These are phyloP conservation scores for Fusarium sulawesiense DNA, from an alignment of 2,329 filamentous ascomycete species.

Conservation along the genomic window DNA sequence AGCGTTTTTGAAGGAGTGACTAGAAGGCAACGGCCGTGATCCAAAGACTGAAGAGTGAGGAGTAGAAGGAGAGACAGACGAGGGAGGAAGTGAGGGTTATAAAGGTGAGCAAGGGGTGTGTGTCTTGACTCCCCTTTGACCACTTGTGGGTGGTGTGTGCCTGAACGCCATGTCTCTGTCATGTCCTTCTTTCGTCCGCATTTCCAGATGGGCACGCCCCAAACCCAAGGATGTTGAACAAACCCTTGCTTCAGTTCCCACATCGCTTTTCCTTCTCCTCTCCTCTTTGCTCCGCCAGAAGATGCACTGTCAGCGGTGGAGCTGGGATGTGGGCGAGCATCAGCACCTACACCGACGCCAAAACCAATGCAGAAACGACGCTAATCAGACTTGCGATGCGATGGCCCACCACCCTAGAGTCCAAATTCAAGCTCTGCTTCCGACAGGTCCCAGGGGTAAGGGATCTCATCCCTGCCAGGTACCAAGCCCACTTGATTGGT, in stretches of 20 bases:
- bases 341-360: conserved; percentile 36
- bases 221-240: conserved; percentile 14
- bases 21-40: conserved; percentile 43
- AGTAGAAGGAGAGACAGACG: conserved; percentile 15
- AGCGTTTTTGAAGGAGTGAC: conserved; percentile 45
- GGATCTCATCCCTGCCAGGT: conserved; percentile 41
- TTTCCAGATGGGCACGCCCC: conserved; percentile 28
- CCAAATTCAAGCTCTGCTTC: conserved; percentile 37
- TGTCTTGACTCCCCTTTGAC: conserved; percentile 27
- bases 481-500: conserved; percentile 39
- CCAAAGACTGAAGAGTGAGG: conserved; percentile 30
- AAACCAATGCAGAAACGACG: conserved; percentile 31
- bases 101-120: conserved; percentile 46
- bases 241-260: conserved; percentile 29
- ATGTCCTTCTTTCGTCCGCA: conserved; percentile 18
- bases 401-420: conserved; percentile 34
- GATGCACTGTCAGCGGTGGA: conserved; percentile 24
- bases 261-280: conserved; percentile 12
- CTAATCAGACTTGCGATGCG: conserved; percentile 11
- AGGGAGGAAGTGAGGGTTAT: conserved; percentile 46
- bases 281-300: conserved; percentile 12
- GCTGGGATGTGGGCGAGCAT: conserved; percentile 30
- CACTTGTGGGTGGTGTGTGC: conserved; percentile 21
- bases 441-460: conserved; percentile 23
- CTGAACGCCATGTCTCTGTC: conserved; percentile 37